Conservation (phyloP, 139 green algal genomes). For the Coccomyxa sp. region DNA sequence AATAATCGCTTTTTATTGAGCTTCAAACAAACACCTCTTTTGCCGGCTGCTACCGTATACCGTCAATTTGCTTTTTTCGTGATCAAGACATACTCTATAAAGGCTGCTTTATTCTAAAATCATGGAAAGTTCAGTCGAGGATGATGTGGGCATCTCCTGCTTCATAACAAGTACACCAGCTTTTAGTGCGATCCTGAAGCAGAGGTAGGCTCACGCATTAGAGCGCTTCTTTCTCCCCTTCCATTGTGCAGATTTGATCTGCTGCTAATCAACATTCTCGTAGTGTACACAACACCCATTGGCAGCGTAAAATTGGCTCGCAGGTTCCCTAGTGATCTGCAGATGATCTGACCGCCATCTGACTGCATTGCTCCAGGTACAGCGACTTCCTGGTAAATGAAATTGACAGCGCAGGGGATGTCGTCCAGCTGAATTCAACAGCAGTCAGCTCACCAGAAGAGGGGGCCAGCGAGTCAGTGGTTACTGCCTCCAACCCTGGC, state of each 20-base stretch:
- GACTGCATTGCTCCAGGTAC: conserved; percentile 42
- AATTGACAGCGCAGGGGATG: conserved; percentile 45
- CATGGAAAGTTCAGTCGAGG: conserved; percentile 4
- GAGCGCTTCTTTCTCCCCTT: neutral
- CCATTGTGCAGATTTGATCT: too few relatives aligned
- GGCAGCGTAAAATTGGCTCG: neutral
- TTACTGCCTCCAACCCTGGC: too few relatives aligned
- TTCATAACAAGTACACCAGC: conserved; percentile 25
- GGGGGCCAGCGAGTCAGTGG: neutral
- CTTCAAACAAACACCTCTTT: too few relatives aligned
- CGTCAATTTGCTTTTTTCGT: too few relatives aligned
- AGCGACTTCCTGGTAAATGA: conserved; percentile 85
- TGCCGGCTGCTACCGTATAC: too few relatives aligned
- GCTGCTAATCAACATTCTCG: too few relatives aligned
- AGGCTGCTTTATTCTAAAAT: too few relatives aligned
- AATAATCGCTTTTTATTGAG: too few relatives aligned
- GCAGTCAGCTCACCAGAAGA: neutral
- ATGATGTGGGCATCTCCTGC: conserved; percentile 26
- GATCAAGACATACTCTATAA: too few relatives aligned
- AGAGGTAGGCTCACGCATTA: conserved; percentile 35
- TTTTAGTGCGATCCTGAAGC: conserved; percentile 73
- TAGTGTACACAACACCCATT: neutral
- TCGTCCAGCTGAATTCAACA: conserved; percentile 46
- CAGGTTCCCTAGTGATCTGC: neutral
- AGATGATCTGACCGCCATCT: neutral